Conservation (phyloP, 768 basidiomycete species). For the Mycena alexandri region DNA sequence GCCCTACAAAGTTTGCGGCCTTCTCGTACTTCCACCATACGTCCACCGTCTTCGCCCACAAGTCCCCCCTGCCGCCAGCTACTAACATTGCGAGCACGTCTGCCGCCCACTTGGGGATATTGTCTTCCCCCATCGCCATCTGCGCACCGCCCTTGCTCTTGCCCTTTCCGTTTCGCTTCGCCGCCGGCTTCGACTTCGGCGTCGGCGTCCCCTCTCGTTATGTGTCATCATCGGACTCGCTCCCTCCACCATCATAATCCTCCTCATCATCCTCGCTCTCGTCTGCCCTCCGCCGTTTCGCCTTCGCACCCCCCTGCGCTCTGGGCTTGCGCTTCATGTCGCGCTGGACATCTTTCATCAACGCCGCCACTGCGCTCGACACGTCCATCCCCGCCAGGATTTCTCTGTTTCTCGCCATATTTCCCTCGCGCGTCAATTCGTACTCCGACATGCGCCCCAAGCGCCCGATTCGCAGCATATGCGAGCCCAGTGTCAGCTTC, state of each 20-base stretch:
- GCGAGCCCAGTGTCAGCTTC: too few relatives aligned
- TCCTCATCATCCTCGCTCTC: neutral
- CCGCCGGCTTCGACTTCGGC: neutral
- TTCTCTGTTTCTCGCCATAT: too few relatives aligned
- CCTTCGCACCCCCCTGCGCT: neutral
- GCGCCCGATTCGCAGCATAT: too few relatives aligned
- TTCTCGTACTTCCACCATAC: slow-evolving; percentile 9
- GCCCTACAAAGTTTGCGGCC: neutral
- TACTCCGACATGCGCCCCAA: too few relatives aligned
- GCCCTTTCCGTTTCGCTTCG: too few relatives aligned
- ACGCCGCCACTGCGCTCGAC: too few relatives aligned
- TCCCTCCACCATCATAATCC: neutral
- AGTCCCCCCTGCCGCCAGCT: neutral
- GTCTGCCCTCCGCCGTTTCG: neutral
- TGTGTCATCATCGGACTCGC: neutral
- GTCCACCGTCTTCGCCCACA: neutral
- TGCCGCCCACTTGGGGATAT: slow-evolving; percentile 1
- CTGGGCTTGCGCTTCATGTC: too few relatives aligned
- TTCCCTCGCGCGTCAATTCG: too few relatives aligned
- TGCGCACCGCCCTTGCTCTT: neutral
- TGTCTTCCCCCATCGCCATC: neutral
- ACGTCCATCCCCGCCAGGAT: too few relatives aligned
- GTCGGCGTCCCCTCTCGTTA: neutral
- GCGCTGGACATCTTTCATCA: too few relatives aligned
- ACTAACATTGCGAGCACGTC: neutral